Evolutionary conservation across 495 filamentous ascomycete genomes (phyloP), one percentile per base, ranked within the genome.

Genomic region (Xylaria cubensis): DNA sequence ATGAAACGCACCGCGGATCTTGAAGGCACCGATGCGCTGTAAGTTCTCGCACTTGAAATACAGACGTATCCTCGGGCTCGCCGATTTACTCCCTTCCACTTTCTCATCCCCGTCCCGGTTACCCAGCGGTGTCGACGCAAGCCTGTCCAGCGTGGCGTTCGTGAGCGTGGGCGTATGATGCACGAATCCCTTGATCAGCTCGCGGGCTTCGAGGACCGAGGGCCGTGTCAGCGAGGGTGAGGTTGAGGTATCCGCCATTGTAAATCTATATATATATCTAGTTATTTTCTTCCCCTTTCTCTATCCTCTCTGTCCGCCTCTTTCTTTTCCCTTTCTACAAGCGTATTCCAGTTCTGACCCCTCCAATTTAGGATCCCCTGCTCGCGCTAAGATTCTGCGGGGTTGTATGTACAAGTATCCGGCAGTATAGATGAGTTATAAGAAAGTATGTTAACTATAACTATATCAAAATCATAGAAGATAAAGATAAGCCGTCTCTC

Each of bases 1-100:
- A 84, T 98, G 94, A 73, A 97, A 97, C 2, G 96, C 95, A 3
- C 95, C 95, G 0, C 95, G 85, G 24, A 90, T 90, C 83, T 99
- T 99, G 84, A 99, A 99, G 19, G 95, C 95, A 67, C 95, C 96
- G 65, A 96, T 91, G 58, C 89, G 90, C 83, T 98, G 95, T 46
- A 91, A 86, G 82, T 98, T 97, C 85, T 99, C 95, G 82, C 94
- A 97, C 84, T 99, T 99, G 88, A 99, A 97, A 82, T 92, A 95
- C 72, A 99, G 86, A 8, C 88, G 86, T 46, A 97, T 85, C 36
- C 82, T 88, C 0, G 94, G 93, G 12, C 75, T 80, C 13, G 90
- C 89, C 1, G 92, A 88, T 12, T 75, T 73, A 24, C 85, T 87
- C n/a, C 76, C 71, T 0, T 92, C 82, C 5, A 90, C 88, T 9